Base-by-base conservation (phyloP, 208 protist species). In the Strigomonas culicis region DNA sequence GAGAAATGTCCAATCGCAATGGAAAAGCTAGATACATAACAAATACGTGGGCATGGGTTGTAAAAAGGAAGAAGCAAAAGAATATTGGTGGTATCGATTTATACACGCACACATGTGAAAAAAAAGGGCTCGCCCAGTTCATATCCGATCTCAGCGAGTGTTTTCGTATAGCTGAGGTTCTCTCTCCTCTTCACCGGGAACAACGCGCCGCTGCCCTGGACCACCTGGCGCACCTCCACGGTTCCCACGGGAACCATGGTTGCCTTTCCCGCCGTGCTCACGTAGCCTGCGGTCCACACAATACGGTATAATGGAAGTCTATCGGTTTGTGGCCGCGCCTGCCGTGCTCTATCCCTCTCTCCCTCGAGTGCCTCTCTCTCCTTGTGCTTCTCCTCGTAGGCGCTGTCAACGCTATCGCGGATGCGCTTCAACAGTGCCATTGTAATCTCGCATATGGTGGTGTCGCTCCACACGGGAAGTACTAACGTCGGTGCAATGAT, bases 41-140 rank as follows among this genome's bases (percentile, higher is more conserved):
- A 0, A 53, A 62, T 41, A 53, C 17, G 15, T 21, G 21, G 19
- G 4, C 34, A 22, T 41, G 2, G 19, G 34, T 61, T 55, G 30
- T 22, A 27, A 62, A 39, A 66, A 39, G 28, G 50, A 43, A 0
- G 59, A n/a, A n/a, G n/a, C n/a, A n/a, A n/a, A n/a, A n/a, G n/a
- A n/a, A n/a, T n/a, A n/a, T n/a, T n/a, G n/a, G n/a, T n/a, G n/a
- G n/a, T n/a, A n/a, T n/a, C n/a, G n/a, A n/a, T 6, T 51, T 27
- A 24, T 4, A 19, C 31, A 24, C 56, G 32, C 19, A 24, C 67
- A 25, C 66, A 63, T 3, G 57, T 80, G 62, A 90, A 82, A 30
- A 93, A 81, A 11, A 93, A 32, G 8, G 84, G 81, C 49, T 93
- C 77, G 17, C 87, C 87, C 4, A 84, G 63, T 17, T 69, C 52